Percentiles rank a stretch among this genome's conserved stretches.
Evolutionary conservation across 1,284 basidiomycete species (phyloP).

Genomic region (Phylloboletellus chloephorus): DNA sequence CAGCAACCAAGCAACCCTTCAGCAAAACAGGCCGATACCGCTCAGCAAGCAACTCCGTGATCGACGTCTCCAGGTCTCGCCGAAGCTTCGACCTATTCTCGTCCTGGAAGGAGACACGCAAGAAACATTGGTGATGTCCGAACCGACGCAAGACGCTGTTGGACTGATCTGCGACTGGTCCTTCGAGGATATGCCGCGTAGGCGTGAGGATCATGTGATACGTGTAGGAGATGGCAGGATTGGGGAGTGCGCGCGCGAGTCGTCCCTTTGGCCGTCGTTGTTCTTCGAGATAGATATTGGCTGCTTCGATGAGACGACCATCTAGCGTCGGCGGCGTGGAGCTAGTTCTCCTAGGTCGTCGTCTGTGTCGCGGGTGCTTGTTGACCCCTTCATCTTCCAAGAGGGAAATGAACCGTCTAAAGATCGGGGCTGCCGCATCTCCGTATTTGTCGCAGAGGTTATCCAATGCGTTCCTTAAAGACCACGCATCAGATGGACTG

Average conservation of each 20-base stretch:
- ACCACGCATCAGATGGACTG: constrained; percentile 19
- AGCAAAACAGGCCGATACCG: constrained; percentile 43
- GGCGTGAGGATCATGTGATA: constrained; percentile 52
- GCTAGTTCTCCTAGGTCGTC: background rate
- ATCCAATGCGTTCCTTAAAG: constrained; percentile 19
- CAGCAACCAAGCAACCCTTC: constrained; percentile 47
- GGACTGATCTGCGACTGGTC: constrained; percentile 54
- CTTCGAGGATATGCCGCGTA: constrained; percentile 42
- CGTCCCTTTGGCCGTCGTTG: constrained; percentile 21
- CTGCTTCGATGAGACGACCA: constrained; percentile 21
- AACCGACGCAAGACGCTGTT: constrained; percentile 57
- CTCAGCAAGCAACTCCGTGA: constrained; percentile 37
- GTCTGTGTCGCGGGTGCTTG: background rate
- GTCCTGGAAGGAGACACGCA: constrained; percentile 62
- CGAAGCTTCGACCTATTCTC: constrained; percentile 49
- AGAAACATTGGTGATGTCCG: constrained; percentile 46
- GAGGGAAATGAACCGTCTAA: constrained; percentile 26
- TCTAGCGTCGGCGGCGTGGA: constrained; percentile 12
- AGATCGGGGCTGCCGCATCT: constrained; percentile 27
- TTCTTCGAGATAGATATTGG: constrained; percentile 24
- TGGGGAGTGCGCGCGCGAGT: constrained; percentile 18
- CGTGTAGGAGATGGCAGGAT: constrained; percentile 27
- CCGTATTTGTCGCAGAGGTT: constrained; percentile 18
- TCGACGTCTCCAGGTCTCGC: constrained; percentile 45
- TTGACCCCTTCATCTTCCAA: constrained; percentile 17